phyloP scores from a whole-genome alignment of 805 yeast genomes.

The Candida alai region DNA sequence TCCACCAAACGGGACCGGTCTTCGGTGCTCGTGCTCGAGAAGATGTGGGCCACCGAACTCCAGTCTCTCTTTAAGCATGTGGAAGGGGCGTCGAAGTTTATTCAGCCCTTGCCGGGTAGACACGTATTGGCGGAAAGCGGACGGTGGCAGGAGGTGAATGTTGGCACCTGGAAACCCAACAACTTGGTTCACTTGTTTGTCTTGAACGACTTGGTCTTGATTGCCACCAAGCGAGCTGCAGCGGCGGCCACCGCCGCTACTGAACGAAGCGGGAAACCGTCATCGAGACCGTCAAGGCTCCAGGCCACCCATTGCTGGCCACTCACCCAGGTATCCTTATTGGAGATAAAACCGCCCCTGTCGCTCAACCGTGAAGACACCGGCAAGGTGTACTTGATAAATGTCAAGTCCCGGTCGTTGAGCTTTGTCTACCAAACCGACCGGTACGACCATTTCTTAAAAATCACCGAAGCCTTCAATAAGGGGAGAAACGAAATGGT shows the following conservation, averaged over 20 bases:
- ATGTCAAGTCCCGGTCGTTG: slow-evolving; percentile 44
- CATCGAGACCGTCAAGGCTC: slow-evolving; percentile 34
- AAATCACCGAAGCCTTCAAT: slow-evolving; percentile 51
- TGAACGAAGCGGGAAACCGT: slow-evolving; percentile 4
- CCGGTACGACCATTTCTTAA: slow-evolving; percentile 51
- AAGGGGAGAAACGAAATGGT: slow-evolving; percentile 55
- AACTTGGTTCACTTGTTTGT: slow-evolving; percentile 74
- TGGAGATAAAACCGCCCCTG: slow-evolving; percentile 32
- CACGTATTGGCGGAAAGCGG: slow-evolving; percentile 77
- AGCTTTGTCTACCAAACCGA: slow-evolving; percentile 61
- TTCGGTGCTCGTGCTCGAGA: slow-evolving; percentile 68
- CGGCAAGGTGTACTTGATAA: slow-evolving; percentile 36
- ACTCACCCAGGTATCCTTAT: slow-evolving; percentile 52
- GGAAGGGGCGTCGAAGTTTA: slow-evolving; percentile 83
- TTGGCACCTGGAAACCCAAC: slow-evolving; percentile 78
- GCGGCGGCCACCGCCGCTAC: background rate
- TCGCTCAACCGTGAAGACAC: slow-evolving; percentile 16
- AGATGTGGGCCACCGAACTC: slow-evolving; percentile 76
- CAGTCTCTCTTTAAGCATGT: slow-evolving; percentile 71
- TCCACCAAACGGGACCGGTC: slow-evolving; percentile 53
- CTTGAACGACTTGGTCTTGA: slow-evolving; percentile 69
- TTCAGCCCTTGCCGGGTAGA: slow-evolving; percentile 73
- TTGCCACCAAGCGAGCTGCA: slow-evolving; percentile 57
- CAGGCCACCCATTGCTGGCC: slow-evolving; percentile 82
- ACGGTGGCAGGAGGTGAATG: slow-evolving; percentile 82